phyloP scores from a whole-genome alignment of 192 early-diverging fungal species.

The Glomus cerebriforme region DNA sequence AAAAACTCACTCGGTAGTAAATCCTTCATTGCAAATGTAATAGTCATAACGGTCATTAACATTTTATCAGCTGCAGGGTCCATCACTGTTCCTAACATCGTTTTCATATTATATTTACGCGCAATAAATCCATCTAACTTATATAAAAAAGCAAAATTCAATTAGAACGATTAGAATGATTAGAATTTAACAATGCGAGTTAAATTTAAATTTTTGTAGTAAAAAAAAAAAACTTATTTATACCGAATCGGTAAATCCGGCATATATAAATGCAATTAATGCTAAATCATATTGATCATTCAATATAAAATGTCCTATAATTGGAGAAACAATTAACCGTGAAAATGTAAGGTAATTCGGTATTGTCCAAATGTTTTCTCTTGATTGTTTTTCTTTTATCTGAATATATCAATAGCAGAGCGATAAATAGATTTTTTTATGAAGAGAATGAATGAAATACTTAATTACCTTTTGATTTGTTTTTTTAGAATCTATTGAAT shows the following conservation, averaged over 20 bases:
- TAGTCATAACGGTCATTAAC: slow-evolving; percentile 86
- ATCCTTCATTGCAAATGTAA: slow-evolving; percentile 70
- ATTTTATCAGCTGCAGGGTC: slow-evolving; percentile 95
- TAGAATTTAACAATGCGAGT: neutral
- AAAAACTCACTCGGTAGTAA: slow-evolving; percentile 68
- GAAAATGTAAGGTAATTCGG: slow-evolving; percentile 87
- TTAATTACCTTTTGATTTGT: neutral
- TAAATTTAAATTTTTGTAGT: no score
- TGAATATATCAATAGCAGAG: neutral
- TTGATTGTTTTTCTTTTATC: slow-evolving; percentile 15
- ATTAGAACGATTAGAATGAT: neutral
- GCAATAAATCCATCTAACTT: slow-evolving; percentile 88
- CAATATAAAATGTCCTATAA: slow-evolving; percentile 88
- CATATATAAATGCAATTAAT: slow-evolving; percentile 73
- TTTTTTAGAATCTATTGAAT: neutral
- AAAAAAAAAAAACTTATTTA: neutral
- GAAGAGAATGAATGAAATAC: neutral
- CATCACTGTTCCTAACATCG: slow-evolving; percentile 83
- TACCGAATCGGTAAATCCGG: slow-evolving; percentile 84
- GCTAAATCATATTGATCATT: slow-evolving; percentile 70
- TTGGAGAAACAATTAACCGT: slow-evolving; percentile 77
- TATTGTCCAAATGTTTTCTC: slow-evolving; percentile 87
- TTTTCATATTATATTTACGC: slow-evolving; percentile 81
- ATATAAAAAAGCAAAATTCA: neutral
- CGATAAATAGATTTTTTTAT: neutral